Base-by-base conservation (phyloP, 768 basidiomycete species). In the Astraeus odoratus region DNA sequence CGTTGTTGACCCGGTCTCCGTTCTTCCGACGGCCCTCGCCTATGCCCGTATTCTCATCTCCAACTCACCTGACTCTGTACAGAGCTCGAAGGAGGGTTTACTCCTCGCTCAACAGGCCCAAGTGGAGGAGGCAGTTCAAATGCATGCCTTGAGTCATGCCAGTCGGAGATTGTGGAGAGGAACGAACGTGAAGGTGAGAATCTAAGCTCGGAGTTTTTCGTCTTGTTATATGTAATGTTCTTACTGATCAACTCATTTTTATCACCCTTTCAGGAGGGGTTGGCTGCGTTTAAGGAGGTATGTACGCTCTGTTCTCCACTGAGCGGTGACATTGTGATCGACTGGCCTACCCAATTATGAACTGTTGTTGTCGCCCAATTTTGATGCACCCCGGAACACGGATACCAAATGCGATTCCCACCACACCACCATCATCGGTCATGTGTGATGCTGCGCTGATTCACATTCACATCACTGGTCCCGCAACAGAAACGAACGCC, bases 1-100 rank as follows among this genome's bases (percentile, higher is more conserved):
- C 42, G 72, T 91, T 8, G 86, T 86, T 1, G 74, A 80, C 29
- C 49, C 59, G 27, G 53, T 67, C 0, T 56, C 78, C 34, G 75
- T 89, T 2, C 54, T 91, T 9, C 51, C 75, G 5, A 70, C 78
- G 7, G 88, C 89, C 2, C 61, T 91, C 23, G 64, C 67, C 3
- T 61, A 79, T 45, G 88, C 90, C 3, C 64, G 70, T 42, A 66
- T 74, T 43, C 80, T 91, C 49, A 63, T 64, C 13, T 56, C 58
- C 19, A 86, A 85, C 53, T 88, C 86, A 1, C 90, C 89, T 0
- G 90, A 91, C 59, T 72, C 88, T 0, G 81, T 91, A 1, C 83
- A 85, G 52, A 72, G 76, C 37, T 83, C 86, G 3, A 93, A 91
- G 59, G 68, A 72, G n/a, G 83, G 74, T 1, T 66, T 93, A 8